Evolutionary conservation across 768 basidiomycete genomes (phyloP).

Genomic region (Boletus eberwhitei): DNA sequence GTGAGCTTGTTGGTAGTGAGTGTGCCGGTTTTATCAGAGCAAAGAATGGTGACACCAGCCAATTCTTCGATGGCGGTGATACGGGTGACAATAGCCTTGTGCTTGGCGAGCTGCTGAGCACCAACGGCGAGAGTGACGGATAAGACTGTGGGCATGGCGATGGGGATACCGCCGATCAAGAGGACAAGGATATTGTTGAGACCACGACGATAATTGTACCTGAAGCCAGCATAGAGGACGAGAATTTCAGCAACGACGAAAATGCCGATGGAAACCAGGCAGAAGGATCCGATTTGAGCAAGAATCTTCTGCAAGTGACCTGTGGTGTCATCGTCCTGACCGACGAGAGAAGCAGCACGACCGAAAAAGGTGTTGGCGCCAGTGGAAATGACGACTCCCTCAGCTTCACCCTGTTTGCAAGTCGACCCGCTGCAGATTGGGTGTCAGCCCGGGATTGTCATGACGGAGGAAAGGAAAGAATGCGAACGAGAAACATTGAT

Average conservation of each 20-base stretch:
- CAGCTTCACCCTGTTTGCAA: slow-evolving; percentile 98
- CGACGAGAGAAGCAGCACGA: slow-evolving; percentile 95
- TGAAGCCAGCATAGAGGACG: slow-evolving; percentile 90
- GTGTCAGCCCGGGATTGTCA: background rate
- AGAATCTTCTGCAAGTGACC: slow-evolving; percentile 99
- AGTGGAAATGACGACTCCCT: slow-evolving; percentile 97
- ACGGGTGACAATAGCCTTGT: slow-evolving; percentile 99
- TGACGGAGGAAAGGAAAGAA: background rate
- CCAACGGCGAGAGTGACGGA: slow-evolving; percentile 99
- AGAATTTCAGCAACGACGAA: slow-evolving; percentile 95
- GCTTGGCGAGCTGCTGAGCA: slow-evolving; percentile 97
- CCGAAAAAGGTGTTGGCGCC: slow-evolving; percentile 99
- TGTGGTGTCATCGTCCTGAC: slow-evolving; percentile 95
- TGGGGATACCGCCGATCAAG: slow-evolving; percentile 99
- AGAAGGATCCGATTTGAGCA: slow-evolving; percentile 97
- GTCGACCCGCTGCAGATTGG: slow-evolving; percentile 72
- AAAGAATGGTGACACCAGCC: slow-evolving; percentile 96
- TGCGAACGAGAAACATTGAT: slow-evolving; percentile 97
- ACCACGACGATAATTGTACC: slow-evolving; percentile 87
- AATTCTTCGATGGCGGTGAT: slow-evolving; percentile 99
- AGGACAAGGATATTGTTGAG: slow-evolving; percentile 97
- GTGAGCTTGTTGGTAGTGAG: slow-evolving; percentile 99
- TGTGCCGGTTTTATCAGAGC: slow-evolving; percentile 98
- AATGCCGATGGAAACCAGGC: slow-evolving; percentile 91
- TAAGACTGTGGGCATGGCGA: slow-evolving; percentile 98